A percentile compares a stretch with the other conserved stretches of the same genome.
These are phyloP conservation scores for Glaciozyma martinii DNA, from an alignment of 768 basidiomycete genomes.

Conservation along the genomic window DNA sequence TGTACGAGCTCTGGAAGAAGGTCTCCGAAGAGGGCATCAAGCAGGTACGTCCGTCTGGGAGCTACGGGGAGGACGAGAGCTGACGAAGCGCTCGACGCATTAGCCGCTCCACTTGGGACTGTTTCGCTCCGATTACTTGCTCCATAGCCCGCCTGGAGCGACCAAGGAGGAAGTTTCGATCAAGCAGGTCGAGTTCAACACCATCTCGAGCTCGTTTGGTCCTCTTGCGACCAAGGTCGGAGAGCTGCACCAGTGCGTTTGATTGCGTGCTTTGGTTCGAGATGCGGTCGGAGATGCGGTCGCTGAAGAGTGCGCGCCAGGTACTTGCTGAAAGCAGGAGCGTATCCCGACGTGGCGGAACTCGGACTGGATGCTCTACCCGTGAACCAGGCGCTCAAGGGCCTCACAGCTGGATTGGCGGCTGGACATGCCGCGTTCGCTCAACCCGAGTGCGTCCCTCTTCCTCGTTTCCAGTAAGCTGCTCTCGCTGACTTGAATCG, in stretches of 20 bases:
- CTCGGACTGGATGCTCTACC: slow-evolving; percentile 58
- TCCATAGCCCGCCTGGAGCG: slow-evolving; percentile 51
- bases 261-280: neutral
- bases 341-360: slow-evolving; percentile 49
- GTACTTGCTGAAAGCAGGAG: slow-evolving; percentile 57
- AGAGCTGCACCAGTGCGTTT: slow-evolving; percentile 66
- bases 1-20: slow-evolving; percentile 79
- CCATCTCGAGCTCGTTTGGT: slow-evolving; percentile 87
- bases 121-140: slow-evolving; percentile 88
- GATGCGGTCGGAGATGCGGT: too few relatives aligned
- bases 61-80: neutral
- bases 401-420: slow-evolving; percentile 66
- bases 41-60: slow-evolving; percentile 44
- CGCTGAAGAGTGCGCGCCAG: slow-evolving; percentile 40
- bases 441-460: slow-evolving; percentile 3
- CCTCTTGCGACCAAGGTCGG: slow-evolving; percentile 58
- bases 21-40: slow-evolving; percentile 56
- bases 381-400: slow-evolving; percentile 58
- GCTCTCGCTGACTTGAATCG: slow-evolving; percentile 7
- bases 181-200: slow-evolving; percentile 98
- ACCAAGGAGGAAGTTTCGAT: slow-evolving; percentile 44
- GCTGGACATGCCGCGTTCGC: slow-evolving; percentile 68
- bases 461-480: neutral
- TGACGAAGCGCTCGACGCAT: neutral
- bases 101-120: slow-evolving; percentile 79